These are phyloP conservation scores for Achlya hypogyna DNA, from an alignment of 352 stramenopile genomes.

Conservation along the genomic window DNA sequence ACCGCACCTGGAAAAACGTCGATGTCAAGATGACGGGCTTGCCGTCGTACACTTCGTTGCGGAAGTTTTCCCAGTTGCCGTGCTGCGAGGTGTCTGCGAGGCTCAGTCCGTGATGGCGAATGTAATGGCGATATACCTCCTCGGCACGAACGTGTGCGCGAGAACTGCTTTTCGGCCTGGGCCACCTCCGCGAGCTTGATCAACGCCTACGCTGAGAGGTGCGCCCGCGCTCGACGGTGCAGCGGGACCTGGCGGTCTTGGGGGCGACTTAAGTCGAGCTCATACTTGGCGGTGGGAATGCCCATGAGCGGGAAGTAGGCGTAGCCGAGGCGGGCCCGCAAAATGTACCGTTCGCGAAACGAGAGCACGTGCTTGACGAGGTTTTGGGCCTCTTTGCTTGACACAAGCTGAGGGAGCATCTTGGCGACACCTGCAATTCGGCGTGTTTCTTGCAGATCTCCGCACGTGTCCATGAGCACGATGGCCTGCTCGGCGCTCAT, in stretches of 20 bases:
- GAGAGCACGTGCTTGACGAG: slow-evolving; percentile 57
- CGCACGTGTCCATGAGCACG: slow-evolving; percentile 65
- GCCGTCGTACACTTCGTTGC: slow-evolving; percentile 81
- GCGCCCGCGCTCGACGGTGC: background rate
- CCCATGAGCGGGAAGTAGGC: slow-evolving; percentile 74
- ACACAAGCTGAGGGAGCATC: slow-evolving; percentile 79
- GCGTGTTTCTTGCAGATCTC: slow-evolving; percentile 39
- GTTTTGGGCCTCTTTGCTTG: slow-evolving; percentile 62
- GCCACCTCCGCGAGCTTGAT: slow-evolving; percentile 75
- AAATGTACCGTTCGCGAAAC: slow-evolving; percentile 50
- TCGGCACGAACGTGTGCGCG: slow-evolving; percentile 35
- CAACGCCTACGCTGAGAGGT: slow-evolving; percentile 25
- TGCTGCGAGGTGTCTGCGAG: slow-evolving; percentile 73
- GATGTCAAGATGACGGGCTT: slow-evolving; percentile 56
- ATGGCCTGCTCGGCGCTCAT: slow-evolving; percentile 75
- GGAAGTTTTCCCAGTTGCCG: slow-evolving; percentile 88
- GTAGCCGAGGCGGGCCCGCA: slow-evolving; percentile 71
- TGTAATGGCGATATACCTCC: background rate
- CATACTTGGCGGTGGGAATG: slow-evolving; percentile 77
- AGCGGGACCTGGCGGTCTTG: slow-evolving; percentile 42
- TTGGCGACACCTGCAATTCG: slow-evolving; percentile 53
- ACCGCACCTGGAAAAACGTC: slow-evolving; percentile 65
- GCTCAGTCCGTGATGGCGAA: background rate
- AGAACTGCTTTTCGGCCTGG: slow-evolving; percentile 56
- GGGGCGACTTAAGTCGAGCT: slow-evolving; percentile 57